Evolutionary conservation across 75 land plant species (phyloP), one percentile per base, ranked within the genome.

Genomic region (Selaginella tamariscina): DNA sequence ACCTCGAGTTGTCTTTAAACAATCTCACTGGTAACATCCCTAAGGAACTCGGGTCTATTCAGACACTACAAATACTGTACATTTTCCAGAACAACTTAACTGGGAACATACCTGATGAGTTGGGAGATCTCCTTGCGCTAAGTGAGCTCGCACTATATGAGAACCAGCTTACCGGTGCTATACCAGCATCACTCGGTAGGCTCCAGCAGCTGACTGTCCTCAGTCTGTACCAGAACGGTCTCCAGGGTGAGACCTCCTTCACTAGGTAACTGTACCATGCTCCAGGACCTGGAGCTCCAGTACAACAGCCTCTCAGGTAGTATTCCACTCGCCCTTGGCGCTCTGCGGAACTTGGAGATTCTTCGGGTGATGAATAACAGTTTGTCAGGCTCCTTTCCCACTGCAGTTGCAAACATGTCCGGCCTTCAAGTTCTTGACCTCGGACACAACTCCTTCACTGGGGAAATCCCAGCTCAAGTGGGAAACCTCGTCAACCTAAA

Each of bases 1-100:
- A 59, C 21, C 18, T 59, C 8, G 24, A 59, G 62, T 23, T 59
- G n/a, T 23, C 88, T 13, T 29, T 77, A 23, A 88, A 88, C 65
- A 33, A 66, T 18, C 81, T 88, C 0, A 81, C 77, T 49, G 92
- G 92, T 1, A 64, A 29, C 29, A 86, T 88, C 18, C 92, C 92
- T 27, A 70, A 60, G 56, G 56, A 76, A 13, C 60, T 86, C 31
- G 81, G 83, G 55, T 56, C 66, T 0, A 73, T 70, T 33, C 77
- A 76, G 23, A 78, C 83, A 33, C 70, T 88, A 65, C 72, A 63
- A 31, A 44, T 73, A 30, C 73, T 88, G 64, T 78, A 71, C 55
- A 72, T 88, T 13, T 76, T 71, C 69, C 73, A 70, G 24, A 88
- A 85, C 67, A 67, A 71, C 30, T 67, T 88, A 27, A 74, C 66